Base-by-base conservation (phyloP, 148 eudicot genomes). In the Drosera capensis region DNA sequence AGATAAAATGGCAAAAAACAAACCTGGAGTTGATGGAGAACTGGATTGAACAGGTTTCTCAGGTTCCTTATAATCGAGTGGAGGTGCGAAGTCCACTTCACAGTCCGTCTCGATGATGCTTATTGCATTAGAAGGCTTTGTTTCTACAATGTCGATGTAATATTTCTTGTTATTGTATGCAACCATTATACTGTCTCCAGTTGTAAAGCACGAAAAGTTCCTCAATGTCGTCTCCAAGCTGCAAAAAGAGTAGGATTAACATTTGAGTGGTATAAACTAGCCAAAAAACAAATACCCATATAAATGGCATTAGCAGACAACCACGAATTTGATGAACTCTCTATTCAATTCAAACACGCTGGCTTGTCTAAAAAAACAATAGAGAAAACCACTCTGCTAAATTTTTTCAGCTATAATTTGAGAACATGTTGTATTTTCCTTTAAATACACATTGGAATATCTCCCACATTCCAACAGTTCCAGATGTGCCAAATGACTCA, bases 61-160 rank as follows among this genome's bases (percentile, higher is more conserved):
- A 42, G 93, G 99, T 65, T 90, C 95, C 53, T 80, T 77, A 50
- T 80, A 90, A 75, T 84, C 95, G 57, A 90, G 94, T 26, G 97
- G 97, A 56, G 99, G 95, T 47, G 99, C 99, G 59, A 90, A 84
- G 62, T 90, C 99, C 48, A 90, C 95, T 57, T 90, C 95, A 63
- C 99, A 90, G 62, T 90, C 95, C 1, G 93, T 88, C 67, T 87
- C 96, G 46, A 87, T 87, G 22, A 87, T 87, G 62, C 73, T 77
- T 40, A 87, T 74, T 15, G 86, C 94, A 62, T 77, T 18, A 20
- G 94, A 46, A 42, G 96, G 96, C 68, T 70, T 79, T 45, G 96
- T 29, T 68, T 88, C 94, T 16, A 88, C 49, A 6, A 88, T 88
- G 52, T 88, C 94, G 41, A 88, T 88, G 52, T 77, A 88, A 53